Percentiles rank a stretch among this genome's conserved stretches.
Evolutionary conservation across 2,329 filamentous ascomycete genomes (phyloP).

Genomic region (Penicillium italicum): DNA sequence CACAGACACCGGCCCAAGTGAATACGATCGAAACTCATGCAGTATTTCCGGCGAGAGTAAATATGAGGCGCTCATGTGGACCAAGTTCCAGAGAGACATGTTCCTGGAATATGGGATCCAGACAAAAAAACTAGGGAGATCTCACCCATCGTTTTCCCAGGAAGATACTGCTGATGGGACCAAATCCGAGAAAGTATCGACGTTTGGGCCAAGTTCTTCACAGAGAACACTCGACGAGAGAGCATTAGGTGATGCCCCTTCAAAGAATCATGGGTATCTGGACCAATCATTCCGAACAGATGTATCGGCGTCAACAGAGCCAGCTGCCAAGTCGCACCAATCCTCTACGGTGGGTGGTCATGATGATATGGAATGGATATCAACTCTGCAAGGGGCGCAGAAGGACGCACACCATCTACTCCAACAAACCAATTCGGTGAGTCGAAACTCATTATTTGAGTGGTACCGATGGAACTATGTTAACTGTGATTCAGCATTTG

Average conservation of each 20-base stretch:
- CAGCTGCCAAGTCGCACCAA: neutral
- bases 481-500: slow-evolving; percentile 35
- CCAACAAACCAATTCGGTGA: slow-evolving; percentile 29
- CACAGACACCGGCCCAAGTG: slow-evolving; percentile 11
- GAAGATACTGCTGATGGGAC: neutral
- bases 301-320: neutral
- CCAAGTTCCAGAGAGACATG: slow-evolving; percentile 23
- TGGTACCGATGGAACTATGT: neutral
- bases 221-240: slow-evolving; percentile 3
- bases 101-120: slow-evolving; percentile 21
- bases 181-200: neutral
- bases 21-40: slow-evolving; percentile 5
- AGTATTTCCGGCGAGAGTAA: neutral
- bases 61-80: slow-evolving; percentile 6
- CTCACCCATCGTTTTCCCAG: neutral
- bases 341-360: neutral
- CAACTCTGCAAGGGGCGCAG: slow-evolving; percentile 17
- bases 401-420: slow-evolving; percentile 25
- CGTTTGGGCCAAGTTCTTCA: neutral
- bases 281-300: neutral
- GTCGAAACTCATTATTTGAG: slow-evolving; percentile 1
- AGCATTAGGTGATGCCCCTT: neutral
- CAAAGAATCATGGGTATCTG: neutral
- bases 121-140: slow-evolving; percentile 2
- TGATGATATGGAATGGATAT: slow-evolving; percentile 18